These are phyloP conservation scores for Mrakia hoshinonis DNA, from an alignment of 768 basidiomycete species.

Conservation along the genomic window DNA sequence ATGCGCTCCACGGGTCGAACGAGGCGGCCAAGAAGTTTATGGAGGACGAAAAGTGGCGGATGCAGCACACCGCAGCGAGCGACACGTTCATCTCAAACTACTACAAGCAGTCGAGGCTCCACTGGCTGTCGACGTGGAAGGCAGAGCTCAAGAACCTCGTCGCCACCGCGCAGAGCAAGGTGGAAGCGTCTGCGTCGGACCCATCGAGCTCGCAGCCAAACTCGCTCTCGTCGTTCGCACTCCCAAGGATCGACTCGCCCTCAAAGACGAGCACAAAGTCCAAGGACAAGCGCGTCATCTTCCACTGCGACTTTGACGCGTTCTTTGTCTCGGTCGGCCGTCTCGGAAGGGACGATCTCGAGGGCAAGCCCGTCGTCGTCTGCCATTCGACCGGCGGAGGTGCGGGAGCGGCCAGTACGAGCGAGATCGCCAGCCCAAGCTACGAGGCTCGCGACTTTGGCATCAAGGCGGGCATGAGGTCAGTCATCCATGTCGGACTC, in stretches of 20 bases:
- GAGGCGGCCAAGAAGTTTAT: conserved; percentile 66
- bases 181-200: conserved; percentile 35
- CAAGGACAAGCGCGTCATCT: conserved; percentile 52
- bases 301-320: conserved; percentile 93
- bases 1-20: conserved; percentile 64
- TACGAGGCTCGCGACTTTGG: conserved; percentile 87
- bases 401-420: conserved; percentile 69
- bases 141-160: conserved; percentile 74
- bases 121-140: conserved; percentile 87
- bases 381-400: conserved; percentile 68
- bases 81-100: conserved; percentile 74
- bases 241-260: conserved; percentile 35
- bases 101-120: conserved; percentile 59
- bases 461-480: conserved; percentile 93
- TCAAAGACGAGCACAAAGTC: conserved; percentile 35
- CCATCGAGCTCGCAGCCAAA: conserved; percentile 28
- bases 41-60: conserved; percentile 75
- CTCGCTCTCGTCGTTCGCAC: conserved; percentile 33
- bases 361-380: conserved; percentile 83
- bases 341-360: conserved; percentile 65
- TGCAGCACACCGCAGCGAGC: conserved; percentile 74
- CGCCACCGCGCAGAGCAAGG: conserved; percentile 62
- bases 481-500: conserved; percentile 30
- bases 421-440: conserved; percentile 87
- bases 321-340: conserved; percentile 94